These are phyloP conservation scores for Erodium texanum DNA, from an alignment of 441 rosid genomes.

Conservation along the genomic window DNA sequence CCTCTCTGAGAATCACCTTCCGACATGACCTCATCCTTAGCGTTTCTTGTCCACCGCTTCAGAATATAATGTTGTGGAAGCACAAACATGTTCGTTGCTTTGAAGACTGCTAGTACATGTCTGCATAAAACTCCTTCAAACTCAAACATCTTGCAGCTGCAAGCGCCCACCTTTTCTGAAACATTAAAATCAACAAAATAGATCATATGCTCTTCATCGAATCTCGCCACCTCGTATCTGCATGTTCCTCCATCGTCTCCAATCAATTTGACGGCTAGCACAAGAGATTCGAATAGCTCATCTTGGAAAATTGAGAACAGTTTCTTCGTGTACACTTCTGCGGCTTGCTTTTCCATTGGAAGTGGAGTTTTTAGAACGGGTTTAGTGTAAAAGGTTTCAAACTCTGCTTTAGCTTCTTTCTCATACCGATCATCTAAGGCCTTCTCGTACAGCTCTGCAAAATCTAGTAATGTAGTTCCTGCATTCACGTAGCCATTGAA, in stretches of 20 bases:
- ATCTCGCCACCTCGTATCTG: slow-evolving; percentile 27
- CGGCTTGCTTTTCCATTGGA: slow-evolving; percentile 39
- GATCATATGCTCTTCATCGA: slow-evolving; percentile 29
- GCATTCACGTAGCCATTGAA: slow-evolving; percentile 39
- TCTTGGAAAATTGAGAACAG: slow-evolving; percentile 31
- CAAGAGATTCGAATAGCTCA: slow-evolving; percentile 32
- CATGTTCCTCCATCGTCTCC: slow-evolving; percentile 24
- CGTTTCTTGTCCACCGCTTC: slow-evolving; percentile 32
- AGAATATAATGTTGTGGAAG: slow-evolving; percentile 34
- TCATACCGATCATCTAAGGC: slow-evolving; percentile 31
- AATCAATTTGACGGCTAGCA: slow-evolving; percentile 19
- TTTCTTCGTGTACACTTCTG: slow-evolving; percentile 30
- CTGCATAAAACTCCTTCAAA: slow-evolving; percentile 37
- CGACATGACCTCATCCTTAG: slow-evolving; percentile 28
- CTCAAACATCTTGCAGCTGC: slow-evolving; percentile 42
- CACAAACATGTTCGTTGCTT: slow-evolving; percentile 24
- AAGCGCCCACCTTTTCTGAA: slow-evolving; percentile 24
- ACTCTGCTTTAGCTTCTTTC: slow-evolving; percentile 38
- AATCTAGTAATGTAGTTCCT: slow-evolving; percentile 30
- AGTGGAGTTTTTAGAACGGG: slow-evolving; percentile 32
- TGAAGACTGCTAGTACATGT: slow-evolving; percentile 33
- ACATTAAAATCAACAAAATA: slow-evolving; percentile 24
- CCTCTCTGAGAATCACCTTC: slow-evolving; percentile 24
- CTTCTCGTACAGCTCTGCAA: slow-evolving; percentile 31
- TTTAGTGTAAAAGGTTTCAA: slow-evolving; percentile 30